Base-by-base conservation (phyloP, 2,329 filamentous ascomycete species). In the Basipetospora chlamydospora region DNA sequence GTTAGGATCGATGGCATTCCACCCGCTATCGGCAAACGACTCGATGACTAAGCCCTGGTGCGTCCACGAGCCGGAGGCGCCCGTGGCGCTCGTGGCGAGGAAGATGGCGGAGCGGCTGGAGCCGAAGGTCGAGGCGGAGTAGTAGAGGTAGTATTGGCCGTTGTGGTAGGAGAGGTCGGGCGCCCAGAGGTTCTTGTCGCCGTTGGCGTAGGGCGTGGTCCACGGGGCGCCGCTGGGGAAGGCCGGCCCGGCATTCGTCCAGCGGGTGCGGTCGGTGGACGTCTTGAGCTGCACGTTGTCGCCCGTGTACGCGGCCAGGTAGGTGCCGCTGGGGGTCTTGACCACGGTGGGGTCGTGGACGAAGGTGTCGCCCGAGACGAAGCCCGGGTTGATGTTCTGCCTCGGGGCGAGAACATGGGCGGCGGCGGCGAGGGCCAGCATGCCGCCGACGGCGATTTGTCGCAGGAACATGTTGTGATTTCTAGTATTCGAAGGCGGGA, bases 141-240 rank as follows among this genome's bases (percentile, higher is more conserved):
- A 54, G 48, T 54, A 54, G 21, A 54, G 31, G 25, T 47, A 53
- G 46, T 52, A 54, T 39, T 46, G 39, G 0, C 46, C 49, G 34
- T 53, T 49, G 20, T 44, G 50, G 42, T 49, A 54, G 1, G 59
- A 55, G 5, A 71, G 63, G 44, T 77, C 71, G 0, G 73, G 73
- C 0, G 73, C 73, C 68, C 41, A 60, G 23, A 55, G 52, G 28
- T 54, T 54, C 39, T 41, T 44, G 2, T 46, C 49, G 20, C 49
- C 50, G 3, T 41, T 39, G 18, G 51, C 53, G 31, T 54, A 54
- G 12, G 46, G 38, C 1, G 46, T 50, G 0, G 51, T 54, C 51
- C 51, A 54, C 0, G 52, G 42, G 6, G 51, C 51, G 3, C 51
- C 51, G 18, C 43, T 46, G 11, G 52, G 52, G 41, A 54, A 54